Base-by-base conservation (phyloP, 371 early-diverging fungal genomes). In the Umbelopsis sp. region DNA sequence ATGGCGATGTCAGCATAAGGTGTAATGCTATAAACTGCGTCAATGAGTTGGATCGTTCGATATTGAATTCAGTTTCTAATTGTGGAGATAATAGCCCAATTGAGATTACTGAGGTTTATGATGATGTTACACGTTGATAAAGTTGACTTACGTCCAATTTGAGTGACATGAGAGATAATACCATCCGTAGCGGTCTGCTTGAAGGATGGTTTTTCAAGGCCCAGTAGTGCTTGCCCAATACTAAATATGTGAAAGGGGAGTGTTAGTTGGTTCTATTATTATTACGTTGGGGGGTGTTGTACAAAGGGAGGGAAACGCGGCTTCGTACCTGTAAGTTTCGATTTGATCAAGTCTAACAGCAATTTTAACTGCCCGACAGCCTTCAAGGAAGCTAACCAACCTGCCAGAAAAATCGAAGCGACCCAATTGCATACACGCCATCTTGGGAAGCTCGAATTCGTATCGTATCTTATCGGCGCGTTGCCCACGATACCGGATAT, bases 341-440 rank as follows among this genome's bases (percentile, higher is more conserved):
- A 57, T 57, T 35, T 57, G 57, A 57, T 57, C 57, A 57, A 57
- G 57, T 18, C 57, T 29, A 57, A 57, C 57, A 4, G 57, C 35
- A 18, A 57, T 32, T 57, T 57, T 57, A 18, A 35, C 35, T 18
- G 57, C 57, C 57, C 35, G 57, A 57, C 57, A 57, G 57, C 57
- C 57, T 57, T 57, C 57, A 29, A 57, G 7, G 35, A 57, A 57
- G n/a, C 35, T 18, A 3, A 57, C 57, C 10, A 57, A 18, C n/a
- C 35, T 57, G 57, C 57, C 57, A 57, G 29, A 18, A 35, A 57
- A 57, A 35, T 57, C 57, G 12, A 57, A 57, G 22, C 57, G 57
- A 16, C 57, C 32, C 57, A 57, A 35, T 57, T 57, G 57, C 57
- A 57, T 57, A n/a, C 57, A 57, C 3, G 57, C 57, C 57, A 57